Conservation (phyloP, 2,329 filamentous ascomycete genomes). For the Coniella lustricola region DNA sequence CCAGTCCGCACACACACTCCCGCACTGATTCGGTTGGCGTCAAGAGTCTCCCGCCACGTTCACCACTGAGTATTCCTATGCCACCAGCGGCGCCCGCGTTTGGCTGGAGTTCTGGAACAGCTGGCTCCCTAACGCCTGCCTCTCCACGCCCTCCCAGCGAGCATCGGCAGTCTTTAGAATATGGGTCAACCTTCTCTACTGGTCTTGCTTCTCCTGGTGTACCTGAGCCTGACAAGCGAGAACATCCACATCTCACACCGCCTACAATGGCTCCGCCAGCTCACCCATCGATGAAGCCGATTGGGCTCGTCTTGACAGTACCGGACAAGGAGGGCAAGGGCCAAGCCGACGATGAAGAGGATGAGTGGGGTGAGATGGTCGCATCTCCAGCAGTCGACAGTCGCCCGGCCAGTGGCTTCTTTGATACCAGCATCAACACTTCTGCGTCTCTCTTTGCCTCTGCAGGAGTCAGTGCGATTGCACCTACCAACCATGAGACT, state of each 20-base stretch:
- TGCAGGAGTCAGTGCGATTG: background rate
- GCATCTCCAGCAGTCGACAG: slow-evolving; percentile 28
- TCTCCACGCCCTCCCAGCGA: slow-evolving; percentile 12
- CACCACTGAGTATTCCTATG: slow-evolving; percentile 13
- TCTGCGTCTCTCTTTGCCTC: background rate
- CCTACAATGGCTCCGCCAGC: background rate
- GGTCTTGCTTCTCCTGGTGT: background rate
- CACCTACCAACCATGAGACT: background rate
- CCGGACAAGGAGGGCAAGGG: slow-evolving; percentile 7
- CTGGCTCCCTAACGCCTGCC: slow-evolving; percentile 9
- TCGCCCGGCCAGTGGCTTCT: slow-evolving; percentile 4
- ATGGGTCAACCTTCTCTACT: background rate
- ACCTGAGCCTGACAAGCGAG: slow-evolving; percentile 6
- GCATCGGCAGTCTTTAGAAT: slow-evolving; percentile 9
- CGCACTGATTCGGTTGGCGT: slow-evolving; percentile 4
- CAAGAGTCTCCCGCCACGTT: slow-evolving; percentile 10
- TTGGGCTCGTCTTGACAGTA: background rate
- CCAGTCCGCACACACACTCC: slow-evolving; percentile 5
- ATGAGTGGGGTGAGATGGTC: slow-evolving; percentile 58
- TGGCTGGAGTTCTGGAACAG: slow-evolving; percentile 12
- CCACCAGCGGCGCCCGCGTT: slow-evolving; percentile 12
- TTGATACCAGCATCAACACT: slow-evolving; percentile 4
- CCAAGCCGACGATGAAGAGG: slow-evolving; percentile 37
- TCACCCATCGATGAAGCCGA: background rate
- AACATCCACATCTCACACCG: slow-evolving; percentile 3